Evolutionary conservation across 1,284 basidiomycete genomes (phyloP).

Genomic region (Cystobasidium pallidum): DNA sequence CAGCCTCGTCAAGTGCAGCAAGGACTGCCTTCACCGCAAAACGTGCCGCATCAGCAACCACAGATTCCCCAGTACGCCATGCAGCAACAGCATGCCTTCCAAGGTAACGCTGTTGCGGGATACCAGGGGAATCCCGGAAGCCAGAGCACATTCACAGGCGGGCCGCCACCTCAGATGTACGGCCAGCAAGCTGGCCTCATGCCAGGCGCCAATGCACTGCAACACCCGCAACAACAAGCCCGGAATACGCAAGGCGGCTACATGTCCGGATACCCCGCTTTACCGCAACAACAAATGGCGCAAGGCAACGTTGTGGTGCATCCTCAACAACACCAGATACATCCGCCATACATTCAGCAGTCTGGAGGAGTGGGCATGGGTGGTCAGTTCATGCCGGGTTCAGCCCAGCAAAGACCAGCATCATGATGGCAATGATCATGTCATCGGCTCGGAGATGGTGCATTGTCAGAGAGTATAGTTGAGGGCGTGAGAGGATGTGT

Average conservation of each 20-base stretch:
- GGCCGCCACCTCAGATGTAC: constrained; percentile 11
- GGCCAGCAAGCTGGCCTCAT: neutral
- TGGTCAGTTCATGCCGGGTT: constrained; percentile 4
- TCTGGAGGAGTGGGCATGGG: neutral
- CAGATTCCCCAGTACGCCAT: constrained; percentile 19
- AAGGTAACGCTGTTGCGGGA: neutral
- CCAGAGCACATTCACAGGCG: neutral
- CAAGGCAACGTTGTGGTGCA: neutral
- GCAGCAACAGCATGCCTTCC: constrained; percentile 18
- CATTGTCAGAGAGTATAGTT: too few species aligned
- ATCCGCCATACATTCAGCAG: neutral
- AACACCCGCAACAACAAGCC: neutral
- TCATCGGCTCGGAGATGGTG: too few species aligned
- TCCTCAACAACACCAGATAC: neutral
- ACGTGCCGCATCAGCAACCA: neutral
- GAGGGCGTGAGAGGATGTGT: too few species aligned
- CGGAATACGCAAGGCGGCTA: neutral
- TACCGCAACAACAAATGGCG: neutral
- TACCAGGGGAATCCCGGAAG: neutral
- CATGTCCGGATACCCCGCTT: constrained; percentile 2
- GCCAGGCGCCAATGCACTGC: neutral
- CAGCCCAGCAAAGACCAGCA: neutral
- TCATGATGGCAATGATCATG: neutral
- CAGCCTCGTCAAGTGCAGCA: neutral
- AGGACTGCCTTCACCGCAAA: neutral